Evolutionary conservation across 2,329 filamentous ascomycete genomes (phyloP), one percentile per base, ranked within the genome.

Genomic region (Phaeosphaeria sp.): DNA sequence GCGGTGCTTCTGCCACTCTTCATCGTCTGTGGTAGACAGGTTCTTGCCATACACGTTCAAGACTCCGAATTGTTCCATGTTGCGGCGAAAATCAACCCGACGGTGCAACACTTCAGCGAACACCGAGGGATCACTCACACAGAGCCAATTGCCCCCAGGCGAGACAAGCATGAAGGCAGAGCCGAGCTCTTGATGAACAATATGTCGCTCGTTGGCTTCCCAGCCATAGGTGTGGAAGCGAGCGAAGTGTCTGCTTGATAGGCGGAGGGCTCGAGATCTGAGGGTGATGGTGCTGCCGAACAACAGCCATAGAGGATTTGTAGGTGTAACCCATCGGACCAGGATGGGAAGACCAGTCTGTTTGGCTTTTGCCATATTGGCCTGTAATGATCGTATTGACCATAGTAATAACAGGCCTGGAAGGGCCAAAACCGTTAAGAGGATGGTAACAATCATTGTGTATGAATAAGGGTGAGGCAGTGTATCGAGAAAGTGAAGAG

Each of bases 1-100:
- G 10, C 69, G 64, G 36, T 72, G 69, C n/a, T 55, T 58, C 47
- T 66, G 56, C 69, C 71, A 74, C 18, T 69, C 69, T 7, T 62
- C n/a, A 7, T 56, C 68, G 25, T 71, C 67, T 6, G 65, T 62
- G 5, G 64, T 67, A 5, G 60, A 60, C 1, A 70, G 20, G 41
- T 66, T 69, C 52, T 64, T 65, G 2, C 63, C 66, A 41, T 65
- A 71, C 9, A 69, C 59, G 36, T 69, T 65, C 25, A 67, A 18
- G 17, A 71, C 55, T 1, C 52, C 61, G 25, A 72, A 47, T 46
- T 66, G 25, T 47, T 71, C 59, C 50, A 57, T 52, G 25, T 57
- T 57, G 36, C 55, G 55, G n/a, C 54, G 23, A 54, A 66, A 59
- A 25, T 63, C 62, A 11, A 55, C 42, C 41, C 58, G 57, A 21